Evolutionary conservation across 306 rosid genomes (phyloP).

Genomic region (Castanea crenata): DNA sequence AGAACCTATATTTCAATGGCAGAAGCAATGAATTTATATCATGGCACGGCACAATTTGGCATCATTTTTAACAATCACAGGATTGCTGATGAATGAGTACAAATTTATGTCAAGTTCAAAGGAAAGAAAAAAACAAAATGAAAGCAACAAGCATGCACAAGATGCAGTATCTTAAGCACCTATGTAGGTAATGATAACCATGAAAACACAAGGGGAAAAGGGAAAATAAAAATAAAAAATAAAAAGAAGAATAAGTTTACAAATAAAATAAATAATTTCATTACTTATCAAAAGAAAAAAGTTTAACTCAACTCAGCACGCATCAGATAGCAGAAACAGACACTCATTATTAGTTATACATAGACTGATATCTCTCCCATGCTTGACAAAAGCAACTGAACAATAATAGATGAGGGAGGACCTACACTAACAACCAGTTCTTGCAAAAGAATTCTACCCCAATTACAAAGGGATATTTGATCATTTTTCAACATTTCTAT

Average conservation of each 20-base stretch:
- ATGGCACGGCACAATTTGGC: neutral
- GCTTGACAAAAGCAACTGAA: neutral
- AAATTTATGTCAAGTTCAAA: neutral
- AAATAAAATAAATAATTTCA: no score
- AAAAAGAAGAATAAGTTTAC: neutral
- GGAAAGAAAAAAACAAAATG: neutral
- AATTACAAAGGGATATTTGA: neutral
- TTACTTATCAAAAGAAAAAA: neutral
- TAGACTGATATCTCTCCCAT: neutral
- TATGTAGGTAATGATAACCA: neutral
- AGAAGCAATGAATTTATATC: neutral
- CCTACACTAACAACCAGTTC: neutral
- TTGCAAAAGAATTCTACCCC: neutral
- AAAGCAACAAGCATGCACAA: neutral
- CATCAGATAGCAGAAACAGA: neutral
- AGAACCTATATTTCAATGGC: conserved; percentile 50
- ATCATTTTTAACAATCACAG: neutral
- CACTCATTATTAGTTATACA: neutral
- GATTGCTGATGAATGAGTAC: neutral
- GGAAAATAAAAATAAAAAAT: neutral
- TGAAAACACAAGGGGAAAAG: neutral
- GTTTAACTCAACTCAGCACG: neutral
- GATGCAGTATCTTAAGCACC: neutral
- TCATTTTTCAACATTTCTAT: neutral
- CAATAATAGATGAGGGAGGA: neutral